Percentiles rank a stretch among this genome's conserved stretches.
These are phyloP conservation scores for Hemileccinum impolitum DNA, from an alignment of 768 basidiomycete genomes.

Conservation along the genomic window DNA sequence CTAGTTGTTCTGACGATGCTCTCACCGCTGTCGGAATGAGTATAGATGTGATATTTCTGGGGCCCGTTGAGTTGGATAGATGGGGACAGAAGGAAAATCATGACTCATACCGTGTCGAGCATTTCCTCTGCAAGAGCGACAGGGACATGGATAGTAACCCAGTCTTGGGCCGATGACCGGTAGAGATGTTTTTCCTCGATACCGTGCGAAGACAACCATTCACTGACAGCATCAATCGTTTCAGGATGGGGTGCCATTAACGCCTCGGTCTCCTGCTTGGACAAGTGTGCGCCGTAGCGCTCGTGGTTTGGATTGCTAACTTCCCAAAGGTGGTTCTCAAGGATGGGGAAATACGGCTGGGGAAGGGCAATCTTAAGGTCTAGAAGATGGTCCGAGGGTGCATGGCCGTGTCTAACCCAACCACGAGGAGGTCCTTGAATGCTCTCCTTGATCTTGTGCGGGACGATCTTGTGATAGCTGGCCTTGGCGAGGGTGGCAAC, in stretches of 20 bases:
- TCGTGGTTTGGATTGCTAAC: conserved; percentile 53
- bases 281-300: conserved; percentile 54
- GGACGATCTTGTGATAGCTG: conserved; percentile 7
- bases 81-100: not conserved
- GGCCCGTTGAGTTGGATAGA: not conserved
- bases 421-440: conserved; percentile 41
- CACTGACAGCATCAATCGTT: conserved; percentile 50
- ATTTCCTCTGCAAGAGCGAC: conserved; percentile 62
- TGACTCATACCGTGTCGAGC: conserved; percentile 56
- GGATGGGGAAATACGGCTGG: conserved; percentile 45
- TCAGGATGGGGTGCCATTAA: conserved; percentile 56
- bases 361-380: conserved; percentile 56
- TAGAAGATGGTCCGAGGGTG: conserved; percentile 45
- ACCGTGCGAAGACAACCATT: conserved; percentile 60
- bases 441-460: not conserved
- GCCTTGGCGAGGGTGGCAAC: conserved; percentile 11
- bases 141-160: conserved; percentile 59
- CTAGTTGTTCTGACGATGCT: conserved; percentile 58
- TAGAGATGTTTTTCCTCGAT: conserved; percentile 43
- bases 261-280: conserved; percentile 62
- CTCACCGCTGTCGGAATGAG: conserved; percentile 50
- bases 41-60: conserved; percentile 65
- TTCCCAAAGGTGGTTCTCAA: conserved; percentile 54
- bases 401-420: conserved; percentile 44
- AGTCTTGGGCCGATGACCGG: conserved; percentile 65